A percentile compares a stretch with the other conserved stretches of the same genome.
These are phyloP conservation scores for Hymenochaete sp. DNA, from an alignment of 1,284 basidiomycete species.

Conservation along the genomic window DNA sequence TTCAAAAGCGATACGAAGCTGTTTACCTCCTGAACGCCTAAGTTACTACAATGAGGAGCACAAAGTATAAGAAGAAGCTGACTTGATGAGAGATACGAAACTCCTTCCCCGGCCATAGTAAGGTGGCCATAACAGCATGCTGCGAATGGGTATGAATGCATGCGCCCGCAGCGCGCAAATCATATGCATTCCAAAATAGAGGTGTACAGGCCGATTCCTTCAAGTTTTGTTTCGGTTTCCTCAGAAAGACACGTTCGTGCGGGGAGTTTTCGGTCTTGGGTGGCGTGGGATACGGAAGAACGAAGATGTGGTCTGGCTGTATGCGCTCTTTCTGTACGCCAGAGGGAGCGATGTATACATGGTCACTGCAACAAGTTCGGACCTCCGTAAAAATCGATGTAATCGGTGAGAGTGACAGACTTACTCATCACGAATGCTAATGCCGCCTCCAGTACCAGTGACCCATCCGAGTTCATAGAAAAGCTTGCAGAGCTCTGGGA, in stretches of 20 bases:
- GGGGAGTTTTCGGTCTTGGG: too few species aligned
- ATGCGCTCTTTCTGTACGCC: conserved; percentile 87
- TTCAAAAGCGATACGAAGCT: conserved; percentile 16
- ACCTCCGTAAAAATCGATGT: not conserved
- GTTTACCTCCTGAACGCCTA: not conserved
- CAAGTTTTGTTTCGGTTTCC: conserved; percentile 56
- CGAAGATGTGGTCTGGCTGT: conserved; percentile 71
- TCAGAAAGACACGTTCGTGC: conserved; percentile 62
- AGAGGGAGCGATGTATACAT: conserved; percentile 77
- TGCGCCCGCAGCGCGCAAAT: conserved; percentile 63
- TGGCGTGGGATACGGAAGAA: conserved; percentile 70
- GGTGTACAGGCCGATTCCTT: conserved; percentile 82
- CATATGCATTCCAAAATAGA: conserved; percentile 87
- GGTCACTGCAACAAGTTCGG: conserved; percentile 5
- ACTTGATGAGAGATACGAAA: conserved; percentile 79
- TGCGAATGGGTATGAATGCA: conserved; percentile 87
- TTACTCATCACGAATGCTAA: conserved; percentile 59
- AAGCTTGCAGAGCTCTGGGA: conserved; percentile 37
- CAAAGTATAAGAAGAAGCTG: conserved; percentile 12
- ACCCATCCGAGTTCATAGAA: conserved; percentile 46
- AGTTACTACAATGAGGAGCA: not conserved
- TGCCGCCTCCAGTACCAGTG: conserved; percentile 47
- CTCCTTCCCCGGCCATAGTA: conserved; percentile 59
- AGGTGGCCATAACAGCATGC: conserved; percentile 77
- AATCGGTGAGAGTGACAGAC: not conserved